Percentiles rank a stretch among this genome's conserved stretches.
These are phyloP conservation scores for Coccomyxa sp. DNA, from an alignment of 139 green algal genomes.

Conservation along the genomic window DNA sequence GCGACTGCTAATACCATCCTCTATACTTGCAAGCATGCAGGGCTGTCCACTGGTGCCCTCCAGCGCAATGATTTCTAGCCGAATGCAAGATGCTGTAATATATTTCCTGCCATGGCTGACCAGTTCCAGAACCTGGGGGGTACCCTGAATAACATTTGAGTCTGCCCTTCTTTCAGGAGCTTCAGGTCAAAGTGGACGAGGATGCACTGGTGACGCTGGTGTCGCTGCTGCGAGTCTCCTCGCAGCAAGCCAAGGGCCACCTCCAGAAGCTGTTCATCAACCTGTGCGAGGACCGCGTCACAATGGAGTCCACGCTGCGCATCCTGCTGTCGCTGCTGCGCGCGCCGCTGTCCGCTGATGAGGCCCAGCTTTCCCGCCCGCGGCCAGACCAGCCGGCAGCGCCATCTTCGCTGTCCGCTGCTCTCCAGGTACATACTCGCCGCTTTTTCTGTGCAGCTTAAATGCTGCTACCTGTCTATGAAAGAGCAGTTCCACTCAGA, in stretches of 20 bases:
- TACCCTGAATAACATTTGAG: no score
- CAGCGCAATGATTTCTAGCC: no score
- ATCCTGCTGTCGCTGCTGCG: slow-evolving; percentile 65
- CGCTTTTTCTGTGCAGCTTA: no score
- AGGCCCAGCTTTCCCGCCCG: background rate
- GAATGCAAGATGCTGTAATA: no score
- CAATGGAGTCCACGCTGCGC: slow-evolving; percentile 36
- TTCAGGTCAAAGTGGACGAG: slow-evolving; percentile 53
- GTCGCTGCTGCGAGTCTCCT: slow-evolving; percentile 53
- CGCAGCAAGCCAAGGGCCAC: slow-evolving; percentile 49
- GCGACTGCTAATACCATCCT: no score
- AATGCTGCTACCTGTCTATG: no score
- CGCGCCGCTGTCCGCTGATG: slow-evolving; percentile 28
- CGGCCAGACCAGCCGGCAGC: background rate
- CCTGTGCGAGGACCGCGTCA: slow-evolving; percentile 58
- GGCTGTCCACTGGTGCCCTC: no score
- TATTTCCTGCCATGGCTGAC: no score
- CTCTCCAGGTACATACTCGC: background rate
- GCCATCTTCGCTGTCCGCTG: background rate
- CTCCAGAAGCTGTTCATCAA: slow-evolving; percentile 82
- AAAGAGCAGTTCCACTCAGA: no score
- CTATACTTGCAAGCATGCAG: no score
- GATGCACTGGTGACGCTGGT: slow-evolving; percentile 62
- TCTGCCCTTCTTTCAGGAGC: no score
- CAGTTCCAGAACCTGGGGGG: no score